These are phyloP conservation scores for Maudiozyma turicensis DNA, from an alignment of 805 yeast genomes.

Conservation along the genomic window DNA sequence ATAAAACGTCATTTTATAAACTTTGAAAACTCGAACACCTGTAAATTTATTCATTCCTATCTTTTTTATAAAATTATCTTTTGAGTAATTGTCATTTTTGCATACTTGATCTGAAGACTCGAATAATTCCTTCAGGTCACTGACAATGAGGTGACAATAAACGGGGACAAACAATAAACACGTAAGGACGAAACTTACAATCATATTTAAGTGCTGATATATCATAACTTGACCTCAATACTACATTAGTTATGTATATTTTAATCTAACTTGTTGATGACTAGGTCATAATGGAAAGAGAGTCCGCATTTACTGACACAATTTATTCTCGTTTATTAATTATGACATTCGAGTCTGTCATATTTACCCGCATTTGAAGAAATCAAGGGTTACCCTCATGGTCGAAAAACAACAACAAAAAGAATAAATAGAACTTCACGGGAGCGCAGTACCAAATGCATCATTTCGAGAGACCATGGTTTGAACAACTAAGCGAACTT, in stretches of 20 bases:
- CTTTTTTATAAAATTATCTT: slow-evolving; percentile 42
- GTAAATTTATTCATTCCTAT: slow-evolving; percentile 28
- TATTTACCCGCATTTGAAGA: too few species aligned
- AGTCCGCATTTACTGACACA: background rate
- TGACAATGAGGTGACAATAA: background rate
- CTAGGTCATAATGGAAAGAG: too few species aligned
- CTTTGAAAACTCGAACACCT: slow-evolving; percentile 47
- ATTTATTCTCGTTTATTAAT: background rate
- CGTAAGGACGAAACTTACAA: too few species aligned
- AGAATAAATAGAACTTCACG: background rate
- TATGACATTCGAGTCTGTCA: background rate
- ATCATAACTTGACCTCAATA: too few species aligned
- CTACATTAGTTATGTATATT: too few species aligned
- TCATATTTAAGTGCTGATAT: too few species aligned
- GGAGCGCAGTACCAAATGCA: background rate
- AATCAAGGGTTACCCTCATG: background rate
- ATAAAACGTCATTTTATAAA: slow-evolving; percentile 34
- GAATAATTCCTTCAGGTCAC: background rate
- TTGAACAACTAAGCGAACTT: background rate
- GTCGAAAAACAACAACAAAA: background rate
- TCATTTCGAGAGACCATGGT: background rate
- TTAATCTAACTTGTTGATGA: too few species aligned
- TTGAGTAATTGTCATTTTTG: slow-evolving; percentile 32
- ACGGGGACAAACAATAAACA: too few species aligned
- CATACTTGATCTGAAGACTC: background rate